These are phyloP conservation scores for Polytrichum formosum DNA, from an alignment of 225 moss, liverwort and hornwort genomes.

Conservation along the genomic window DNA sequence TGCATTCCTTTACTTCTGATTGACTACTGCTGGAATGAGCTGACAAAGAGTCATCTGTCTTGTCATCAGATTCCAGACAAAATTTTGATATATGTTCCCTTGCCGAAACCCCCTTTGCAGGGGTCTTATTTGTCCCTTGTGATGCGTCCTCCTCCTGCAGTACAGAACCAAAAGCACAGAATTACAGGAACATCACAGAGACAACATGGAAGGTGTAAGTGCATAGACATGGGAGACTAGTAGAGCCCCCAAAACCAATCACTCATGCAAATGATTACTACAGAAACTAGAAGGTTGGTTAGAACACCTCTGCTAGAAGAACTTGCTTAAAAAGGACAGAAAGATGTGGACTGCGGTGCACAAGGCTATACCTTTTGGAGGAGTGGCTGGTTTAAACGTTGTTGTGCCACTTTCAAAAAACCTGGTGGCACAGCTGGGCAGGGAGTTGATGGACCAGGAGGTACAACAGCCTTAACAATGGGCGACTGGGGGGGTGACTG, in stretches of 20 bases:
- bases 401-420: slow-evolving; percentile 83
- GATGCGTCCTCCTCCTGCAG: slow-evolving; percentile 63
- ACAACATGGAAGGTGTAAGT: too few species aligned
- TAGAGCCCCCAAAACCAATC: too few species aligned
- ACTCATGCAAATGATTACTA: too few species aligned
- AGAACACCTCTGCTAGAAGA: too few species aligned
- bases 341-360: neutral
- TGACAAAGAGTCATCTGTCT: slow-evolving; percentile 43
- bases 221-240: too few species aligned
- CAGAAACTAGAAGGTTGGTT: too few species aligned
- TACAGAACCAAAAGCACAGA: slow-evolving; percentile 8
- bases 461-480: slow-evolving; percentile 37
- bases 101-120: slow-evolving; percentile 35
- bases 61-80: slow-evolving; percentile 27
- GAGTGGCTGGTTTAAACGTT: slow-evolving; percentile 40
- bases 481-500: slow-evolving; percentile 56
- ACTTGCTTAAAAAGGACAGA: too few species aligned
- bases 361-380: slow-evolving; percentile 40
- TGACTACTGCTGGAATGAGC: slow-evolving; percentile 37
- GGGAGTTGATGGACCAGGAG: slow-evolving; percentile 58
- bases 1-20: slow-evolving; percentile 42
- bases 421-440: slow-evolving; percentile 97
- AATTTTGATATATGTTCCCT: slow-evolving; percentile 10
- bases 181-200: too few species aligned
- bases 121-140: slow-evolving; percentile 35